phyloP scores from a whole-genome alignment of 352 stramenopile species.

The Globisporangium perplexum region DNA sequence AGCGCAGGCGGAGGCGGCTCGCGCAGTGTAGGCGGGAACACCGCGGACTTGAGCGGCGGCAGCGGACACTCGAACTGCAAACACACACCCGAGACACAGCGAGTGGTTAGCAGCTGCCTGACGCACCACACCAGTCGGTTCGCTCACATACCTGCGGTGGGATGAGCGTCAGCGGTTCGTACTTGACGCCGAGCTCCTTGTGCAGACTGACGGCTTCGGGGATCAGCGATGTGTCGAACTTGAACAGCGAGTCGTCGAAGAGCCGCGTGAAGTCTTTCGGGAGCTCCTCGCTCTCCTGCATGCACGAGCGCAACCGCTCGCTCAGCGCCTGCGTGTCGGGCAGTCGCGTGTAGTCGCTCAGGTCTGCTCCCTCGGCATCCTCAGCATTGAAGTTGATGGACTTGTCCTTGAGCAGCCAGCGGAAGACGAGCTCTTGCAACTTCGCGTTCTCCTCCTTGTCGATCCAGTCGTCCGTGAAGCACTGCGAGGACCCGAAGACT shows the following conservation, averaged over 20 bases:
- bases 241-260: constrained; percentile 93
- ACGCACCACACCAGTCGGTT: neutral
- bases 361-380: constrained; percentile 76
- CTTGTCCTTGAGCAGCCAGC: constrained; percentile 90
- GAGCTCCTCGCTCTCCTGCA: constrained; percentile 93
- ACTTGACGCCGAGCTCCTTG: constrained; percentile 89
- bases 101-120: neutral
- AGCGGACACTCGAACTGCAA: constrained; percentile 91
- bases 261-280: constrained; percentile 93
- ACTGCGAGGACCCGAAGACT: constrained; percentile 90
- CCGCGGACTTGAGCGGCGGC: constrained; percentile 88
- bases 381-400: constrained; percentile 56
- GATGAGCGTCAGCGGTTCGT: constrained; percentile 94
- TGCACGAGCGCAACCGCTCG: constrained; percentile 89
- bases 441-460: constrained; percentile 94
- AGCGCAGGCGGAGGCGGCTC: constrained; percentile 88
- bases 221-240: constrained; percentile 93
- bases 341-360: constrained; percentile 87
- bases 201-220: constrained; percentile 92
- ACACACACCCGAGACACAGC: neutral
- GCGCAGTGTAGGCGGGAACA: constrained; percentile 91
- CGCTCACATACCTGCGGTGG: constrained; percentile 65
- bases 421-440: constrained; percentile 91
- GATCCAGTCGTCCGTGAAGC: constrained; percentile 94
- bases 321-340: constrained; percentile 93